Evolutionary conservation across 345 rosid species (phyloP), one percentile per base, ranked within the genome.

Genomic region (Bretschneidera sinensis): DNA sequence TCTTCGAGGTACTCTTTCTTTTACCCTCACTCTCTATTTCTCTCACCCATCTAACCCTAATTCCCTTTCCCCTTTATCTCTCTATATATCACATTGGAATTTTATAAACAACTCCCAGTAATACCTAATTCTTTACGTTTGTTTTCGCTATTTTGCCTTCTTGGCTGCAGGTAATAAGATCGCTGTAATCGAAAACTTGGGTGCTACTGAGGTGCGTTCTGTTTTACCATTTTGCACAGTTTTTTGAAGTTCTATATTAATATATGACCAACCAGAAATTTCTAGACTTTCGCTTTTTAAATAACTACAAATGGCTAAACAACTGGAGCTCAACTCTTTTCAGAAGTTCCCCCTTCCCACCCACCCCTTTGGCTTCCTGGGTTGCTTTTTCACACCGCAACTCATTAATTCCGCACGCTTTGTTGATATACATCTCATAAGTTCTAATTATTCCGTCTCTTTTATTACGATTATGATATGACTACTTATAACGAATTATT

Each of bases 141-240:
- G 17, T 49, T 48, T 43, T 60, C 6, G 39, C 59, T 20, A 17
- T 19, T 48, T 48, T 6, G 5, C 24, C 10, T 5, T 39, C 10
- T 39, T 9, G 45, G 11, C 25, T 59, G 66, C 72, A 91, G 99
- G 90, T 57, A 88, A 95, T 70, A 95, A 95, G 77, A 95, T 95
- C 66, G 84, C 99, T 69, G 99, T 88, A 28, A 88, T 95, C 59
- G 99, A 95, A 66, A 95, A 95, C 76, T 55, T 95, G 85, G 99
- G 99, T 53, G 99, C 95, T 72, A 95, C 99, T 31, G 98, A 91
- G 98, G 99, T 95, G 55, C 24, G 70, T 71, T 45, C 60, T 17
- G 22, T 18, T 39, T 62, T 43, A 52, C 16, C 21, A 15, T 25
- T 56, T 64, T 17, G 48, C 23, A 14, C 8, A 28, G 33, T 2